A percentile compares a stretch with the other conserved stretches of the same genome.
Evolutionary conservation across 495 filamentous ascomycete species (phyloP).

Genomic region (Penicillium bovifimosum): DNA sequence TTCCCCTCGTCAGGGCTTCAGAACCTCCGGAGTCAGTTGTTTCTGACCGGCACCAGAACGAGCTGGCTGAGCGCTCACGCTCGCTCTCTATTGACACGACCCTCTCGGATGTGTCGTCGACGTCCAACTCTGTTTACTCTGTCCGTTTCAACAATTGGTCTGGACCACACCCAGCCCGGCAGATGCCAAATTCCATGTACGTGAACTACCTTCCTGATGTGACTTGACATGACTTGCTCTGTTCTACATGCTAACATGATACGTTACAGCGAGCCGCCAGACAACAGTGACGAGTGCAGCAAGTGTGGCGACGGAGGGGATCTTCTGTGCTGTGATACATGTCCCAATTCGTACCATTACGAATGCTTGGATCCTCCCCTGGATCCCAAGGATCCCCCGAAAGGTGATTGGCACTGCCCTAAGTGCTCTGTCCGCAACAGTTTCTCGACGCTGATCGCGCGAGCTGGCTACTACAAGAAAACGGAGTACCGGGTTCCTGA

Average conservation of each 20-base stretch:
- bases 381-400: constrained; percentile 50
- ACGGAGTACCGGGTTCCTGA: constrained; percentile 65
- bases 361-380: constrained; percentile 76
- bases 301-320: constrained; percentile 77
- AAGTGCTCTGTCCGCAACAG: too few species aligned
- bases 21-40: too few species aligned
- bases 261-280: constrained; percentile 31
- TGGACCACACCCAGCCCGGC: constrained; percentile 10
- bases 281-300: constrained; percentile 84
- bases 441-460: too few species aligned
- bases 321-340: constrained; percentile 89
- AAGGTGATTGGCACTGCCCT: too few species aligned
- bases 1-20: not conserved
- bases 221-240: not conserved
- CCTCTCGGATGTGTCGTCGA: too few species aligned
- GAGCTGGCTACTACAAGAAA: constrained; percentile 59
- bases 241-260: constrained; percentile 11
- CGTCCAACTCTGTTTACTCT: constrained; percentile 18
- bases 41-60: too few species aligned
- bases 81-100: too few species aligned
- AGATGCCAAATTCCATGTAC: constrained; percentile 20
- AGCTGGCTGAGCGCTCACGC: too few species aligned
- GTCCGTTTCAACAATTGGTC: constrained; percentile 9
- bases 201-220: constrained; percentile 4
- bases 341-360: constrained; percentile 81